Base-by-base conservation (phyloP, 2,329 filamentous ascomycete genomes). In the Verruconis gallopava region DNA sequence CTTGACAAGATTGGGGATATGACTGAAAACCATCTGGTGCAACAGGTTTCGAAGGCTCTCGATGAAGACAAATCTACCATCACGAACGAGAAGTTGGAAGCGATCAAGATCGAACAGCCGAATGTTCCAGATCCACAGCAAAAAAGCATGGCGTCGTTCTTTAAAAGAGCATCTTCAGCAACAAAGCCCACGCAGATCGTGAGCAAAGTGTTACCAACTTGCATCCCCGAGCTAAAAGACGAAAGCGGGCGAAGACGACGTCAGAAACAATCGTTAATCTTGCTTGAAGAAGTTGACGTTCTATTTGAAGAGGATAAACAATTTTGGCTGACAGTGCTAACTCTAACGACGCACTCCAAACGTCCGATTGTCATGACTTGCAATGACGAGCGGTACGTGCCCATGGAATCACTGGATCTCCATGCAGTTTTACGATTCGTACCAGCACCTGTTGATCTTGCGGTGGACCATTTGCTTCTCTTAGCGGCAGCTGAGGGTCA, bases 291-390 rank as follows among this genome's bases (percentile, higher is more conserved):
- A 60, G 85, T 85, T 0, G 93, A 98, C 54, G 65, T 96, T 13
- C 69, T 98, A 1, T 98, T 91, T 56, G 88, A 94, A 42, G 89
- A 96, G 56, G 91, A 98, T 57, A 89, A 85, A 59, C 81, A 89
- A 48, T 98, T 98, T 55, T 98, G 91, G 91, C 63, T 72, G 1
- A 91, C 85, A 0, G 73, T 96, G 3, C 68, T 83, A 35, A 72
- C 73, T 15, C 71, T 98, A 45, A 85, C 94, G 44, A 65, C 69
- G 6, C 81, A 86, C 51, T 95, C 91, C 0, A 94, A 85, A 60
- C 75, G 91, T 21, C 91, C 91, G 0, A 86, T 98, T 48, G 72
- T 98, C 53, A 81, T 98, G 64, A 98, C 91, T 0, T 98, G 93
- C 65, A 96, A 88, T 50, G 78, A 95, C 49, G 89, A 95, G 58